phyloP scores from a whole-genome alignment of 2,329 filamentous ascomycete genomes.

The Colletotrichum caudatum region DNA sequence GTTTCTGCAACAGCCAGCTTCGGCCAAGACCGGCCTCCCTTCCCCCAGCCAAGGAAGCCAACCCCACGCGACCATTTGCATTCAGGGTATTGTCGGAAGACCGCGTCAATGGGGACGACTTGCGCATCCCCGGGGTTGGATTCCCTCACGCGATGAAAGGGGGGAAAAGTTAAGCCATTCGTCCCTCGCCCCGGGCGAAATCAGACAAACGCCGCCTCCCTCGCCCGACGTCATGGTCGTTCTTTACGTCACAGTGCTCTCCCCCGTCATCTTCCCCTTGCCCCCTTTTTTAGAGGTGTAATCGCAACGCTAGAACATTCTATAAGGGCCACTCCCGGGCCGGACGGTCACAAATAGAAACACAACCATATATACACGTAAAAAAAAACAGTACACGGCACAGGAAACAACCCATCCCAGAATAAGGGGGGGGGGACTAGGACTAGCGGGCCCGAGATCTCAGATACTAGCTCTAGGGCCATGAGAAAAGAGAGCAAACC shows the following conservation, averaged over 20 bases:
- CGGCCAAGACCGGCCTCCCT: neutral
- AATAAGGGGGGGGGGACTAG: no score
- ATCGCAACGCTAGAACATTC: conserved; percentile 8
- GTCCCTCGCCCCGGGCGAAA: neutral
- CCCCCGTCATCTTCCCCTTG: neutral
- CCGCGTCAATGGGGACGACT: neutral
- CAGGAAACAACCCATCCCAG: neutral
- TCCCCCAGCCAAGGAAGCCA: neutral
- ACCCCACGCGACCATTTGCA: neutral
- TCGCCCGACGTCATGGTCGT: neutral
- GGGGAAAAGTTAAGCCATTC: no score
- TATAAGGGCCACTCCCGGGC: no score
- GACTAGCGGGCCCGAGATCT: neutral
- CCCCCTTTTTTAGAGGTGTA: neutral
- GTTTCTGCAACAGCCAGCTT: neutral
- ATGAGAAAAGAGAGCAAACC: neutral
- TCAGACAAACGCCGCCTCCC: neutral
- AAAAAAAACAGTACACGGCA: neutral
- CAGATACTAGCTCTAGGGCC: conserved; percentile 8
- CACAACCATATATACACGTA: neutral
- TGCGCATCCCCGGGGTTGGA: neutral
- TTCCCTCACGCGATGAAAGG: neutral
- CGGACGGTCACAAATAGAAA: neutral
- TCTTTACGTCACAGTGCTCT: neutral
- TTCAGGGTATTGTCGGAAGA: neutral